Conservation (phyloP, 768 basidiomycete species). For the Termitomyces sp. region DNA sequence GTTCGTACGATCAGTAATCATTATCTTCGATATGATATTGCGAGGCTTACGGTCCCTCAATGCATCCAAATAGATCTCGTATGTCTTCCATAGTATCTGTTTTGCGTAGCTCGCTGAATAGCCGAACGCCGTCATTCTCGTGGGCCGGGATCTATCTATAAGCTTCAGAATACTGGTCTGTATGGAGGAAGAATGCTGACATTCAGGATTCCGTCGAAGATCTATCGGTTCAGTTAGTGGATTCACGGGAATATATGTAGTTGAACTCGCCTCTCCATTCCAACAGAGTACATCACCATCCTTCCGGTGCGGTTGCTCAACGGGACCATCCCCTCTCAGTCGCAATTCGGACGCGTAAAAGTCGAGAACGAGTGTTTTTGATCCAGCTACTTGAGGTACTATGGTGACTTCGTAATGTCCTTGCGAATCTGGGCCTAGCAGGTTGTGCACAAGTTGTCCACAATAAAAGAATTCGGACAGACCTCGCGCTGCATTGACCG, state of each 20-base stretch:
- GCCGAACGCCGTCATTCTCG: slow-evolving; percentile 71
- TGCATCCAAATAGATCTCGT: slow-evolving; percentile 42
- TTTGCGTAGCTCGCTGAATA: slow-evolving; percentile 31
- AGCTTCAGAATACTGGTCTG: not conserved
- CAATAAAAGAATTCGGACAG: slow-evolving; percentile 8
- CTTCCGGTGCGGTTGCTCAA: slow-evolving; percentile 65
- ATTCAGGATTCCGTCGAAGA: slow-evolving; percentile 78
- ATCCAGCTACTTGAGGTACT: not conserved
- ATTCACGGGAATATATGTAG: not conserved
- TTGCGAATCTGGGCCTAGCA: slow-evolving; percentile 64
- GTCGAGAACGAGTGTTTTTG: slow-evolving; percentile 27
- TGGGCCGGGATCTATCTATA: slow-evolving; percentile 40
- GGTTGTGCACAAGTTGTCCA: not conserved
- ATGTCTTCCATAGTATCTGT: slow-evolving; percentile 36
- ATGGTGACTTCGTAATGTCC: slow-evolving; percentile 22
- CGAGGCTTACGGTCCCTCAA: slow-evolving; percentile 78
- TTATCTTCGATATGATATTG: not conserved
- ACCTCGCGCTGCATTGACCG: slow-evolving; percentile 60
- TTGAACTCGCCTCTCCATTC: slow-evolving; percentile 70
- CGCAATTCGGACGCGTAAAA: slow-evolving; percentile 76
- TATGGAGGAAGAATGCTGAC: slow-evolving; percentile 30
- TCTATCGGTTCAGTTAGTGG: slow-evolving; percentile 20
- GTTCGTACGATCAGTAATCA: not conserved
- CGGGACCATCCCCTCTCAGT: slow-evolving; percentile 52
- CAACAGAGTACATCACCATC: slow-evolving; percentile 68